phyloP scores from a whole-genome alignment of 768 basidiomycete species.

The Pulveroboletus sp. region DNA sequence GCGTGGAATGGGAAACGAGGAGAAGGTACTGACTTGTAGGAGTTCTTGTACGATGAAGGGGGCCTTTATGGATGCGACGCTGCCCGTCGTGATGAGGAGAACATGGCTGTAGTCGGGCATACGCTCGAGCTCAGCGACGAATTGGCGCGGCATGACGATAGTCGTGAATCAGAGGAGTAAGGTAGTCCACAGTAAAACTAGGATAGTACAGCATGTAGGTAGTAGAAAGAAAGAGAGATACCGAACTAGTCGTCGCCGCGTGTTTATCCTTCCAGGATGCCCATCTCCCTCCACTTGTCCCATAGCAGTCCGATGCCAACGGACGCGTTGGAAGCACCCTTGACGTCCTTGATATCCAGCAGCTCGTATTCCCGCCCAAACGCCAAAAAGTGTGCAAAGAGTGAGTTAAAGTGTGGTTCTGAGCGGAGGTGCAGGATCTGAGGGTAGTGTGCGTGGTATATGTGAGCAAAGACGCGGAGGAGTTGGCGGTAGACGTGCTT shows the following conservation, averaged over 20 bases:
- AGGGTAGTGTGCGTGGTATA: constrained; percentile 92
- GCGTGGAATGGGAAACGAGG: background rate
- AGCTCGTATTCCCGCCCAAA: constrained; percentile 94
- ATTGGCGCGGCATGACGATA: constrained; percentile 16
- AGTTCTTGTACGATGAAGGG: constrained; percentile 85
- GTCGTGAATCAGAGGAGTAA: background rate
- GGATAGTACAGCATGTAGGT: constrained; percentile 14
- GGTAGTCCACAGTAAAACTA: background rate
- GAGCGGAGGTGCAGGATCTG: constrained; percentile 90
- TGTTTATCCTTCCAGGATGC: constrained; percentile 51
- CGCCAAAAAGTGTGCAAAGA: constrained; percentile 96
- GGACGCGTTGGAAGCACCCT: constrained; percentile 54
- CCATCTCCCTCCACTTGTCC: constrained; percentile 90
- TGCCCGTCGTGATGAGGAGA: constrained; percentile 87
- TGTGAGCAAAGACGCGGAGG: constrained; percentile 93
- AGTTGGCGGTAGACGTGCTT: constrained; percentile 97
- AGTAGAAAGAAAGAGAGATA: background rate
- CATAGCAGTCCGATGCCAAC: constrained; percentile 79
- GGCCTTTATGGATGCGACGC: constrained; percentile 92
- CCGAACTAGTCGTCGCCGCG: background rate
- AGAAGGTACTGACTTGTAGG: constrained; percentile 52
- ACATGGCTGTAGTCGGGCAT: constrained; percentile 48
- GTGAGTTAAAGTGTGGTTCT: constrained; percentile 94
- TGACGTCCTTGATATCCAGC: constrained; percentile 85
- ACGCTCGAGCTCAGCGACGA: constrained; percentile 29